phyloP scores from a whole-genome alignment of 1,284 basidiomycete species.

The Ceratobasidium papillatum region DNA sequence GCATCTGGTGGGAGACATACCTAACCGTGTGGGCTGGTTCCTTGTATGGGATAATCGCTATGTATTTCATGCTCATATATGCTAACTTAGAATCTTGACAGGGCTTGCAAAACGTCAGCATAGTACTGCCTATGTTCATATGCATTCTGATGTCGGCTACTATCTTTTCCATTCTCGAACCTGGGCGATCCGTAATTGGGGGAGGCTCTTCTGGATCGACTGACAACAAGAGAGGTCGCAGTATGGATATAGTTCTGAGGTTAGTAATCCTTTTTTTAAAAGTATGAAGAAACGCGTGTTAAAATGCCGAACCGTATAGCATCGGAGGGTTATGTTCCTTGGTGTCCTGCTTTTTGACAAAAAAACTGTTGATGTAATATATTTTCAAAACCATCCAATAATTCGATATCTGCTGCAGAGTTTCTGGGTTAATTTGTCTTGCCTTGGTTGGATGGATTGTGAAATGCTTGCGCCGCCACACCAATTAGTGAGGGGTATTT shows the following conservation, averaged over 20 bases:
- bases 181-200: slow-evolving; percentile 57
- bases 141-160: slow-evolving; percentile 57
- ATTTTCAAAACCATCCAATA: too few relatives aligned
- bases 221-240: neutral
- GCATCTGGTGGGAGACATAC: neutral
- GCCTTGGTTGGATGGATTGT: too few relatives aligned
- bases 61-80: slow-evolving; percentile 46
- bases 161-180: slow-evolving; percentile 68
- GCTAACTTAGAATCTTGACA: slow-evolving; percentile 48
- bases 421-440: too few relatives aligned
- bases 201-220: neutral
- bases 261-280: neutral
- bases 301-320: neutral
- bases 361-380: slow-evolving; percentile 57
- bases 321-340: slow-evolving; percentile 18
- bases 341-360: slow-evolving; percentile 11
- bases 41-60: slow-evolving; percentile 70
- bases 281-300: neutral
- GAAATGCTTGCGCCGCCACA: too few relatives aligned
- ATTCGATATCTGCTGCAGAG: too few relatives aligned
- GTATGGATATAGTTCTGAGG: slow-evolving; percentile 11
- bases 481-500: too few relatives aligned
- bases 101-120: slow-evolving; percentile 92
- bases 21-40: slow-evolving; percentile 67
- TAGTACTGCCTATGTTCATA: slow-evolving; percentile 71